A percentile compares a stretch with the other conserved stretches of the same genome.
phyloP scores from a whole-genome alignment of 2,329 filamentous ascomycete genomes.

The Colletotrichum scovillei region DNA sequence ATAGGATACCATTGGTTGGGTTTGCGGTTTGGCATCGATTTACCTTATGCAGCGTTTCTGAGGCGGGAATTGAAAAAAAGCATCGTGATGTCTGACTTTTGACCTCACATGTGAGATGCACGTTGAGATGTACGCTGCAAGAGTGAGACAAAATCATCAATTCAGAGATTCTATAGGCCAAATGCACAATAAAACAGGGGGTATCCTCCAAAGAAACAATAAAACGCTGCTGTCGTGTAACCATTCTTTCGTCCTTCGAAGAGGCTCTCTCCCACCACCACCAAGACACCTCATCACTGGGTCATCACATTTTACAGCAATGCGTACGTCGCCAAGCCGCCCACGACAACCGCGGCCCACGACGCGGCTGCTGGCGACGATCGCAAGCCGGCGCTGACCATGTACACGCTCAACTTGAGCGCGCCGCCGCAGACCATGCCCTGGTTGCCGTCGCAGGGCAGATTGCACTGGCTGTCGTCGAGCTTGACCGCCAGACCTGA shows the following conservation, averaged over 20 bases:
- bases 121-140: neutral
- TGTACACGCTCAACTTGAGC: slow-evolving; percentile 60
- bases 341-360: slow-evolving; percentile 5
- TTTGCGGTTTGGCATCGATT: neutral
- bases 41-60: neutral
- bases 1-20: slow-evolving; percentile 19
- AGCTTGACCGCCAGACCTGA: slow-evolving; percentile 58
- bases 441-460: slow-evolving; percentile 64
- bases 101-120: neutral
- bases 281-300: neutral
- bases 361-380: neutral
- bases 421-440: slow-evolving; percentile 65
- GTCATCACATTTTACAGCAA: neutral
- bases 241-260: neutral
- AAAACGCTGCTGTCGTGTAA: neutral
- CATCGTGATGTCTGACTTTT: neutral
- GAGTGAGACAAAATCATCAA: slow-evolving; percentile 1
- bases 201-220: slow-evolving; percentile 5
- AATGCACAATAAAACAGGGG: neutral
- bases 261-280: neutral
- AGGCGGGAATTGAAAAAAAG: neutral
- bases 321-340: neutral
- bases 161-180: neutral
- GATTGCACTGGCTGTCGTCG: slow-evolving; percentile 59
- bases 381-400: slow-evolving; percentile 16